Evolutionary conservation across 2,329 filamentous ascomycete genomes (phyloP).

Genomic region (Mycocentrospora acerina): DNA sequence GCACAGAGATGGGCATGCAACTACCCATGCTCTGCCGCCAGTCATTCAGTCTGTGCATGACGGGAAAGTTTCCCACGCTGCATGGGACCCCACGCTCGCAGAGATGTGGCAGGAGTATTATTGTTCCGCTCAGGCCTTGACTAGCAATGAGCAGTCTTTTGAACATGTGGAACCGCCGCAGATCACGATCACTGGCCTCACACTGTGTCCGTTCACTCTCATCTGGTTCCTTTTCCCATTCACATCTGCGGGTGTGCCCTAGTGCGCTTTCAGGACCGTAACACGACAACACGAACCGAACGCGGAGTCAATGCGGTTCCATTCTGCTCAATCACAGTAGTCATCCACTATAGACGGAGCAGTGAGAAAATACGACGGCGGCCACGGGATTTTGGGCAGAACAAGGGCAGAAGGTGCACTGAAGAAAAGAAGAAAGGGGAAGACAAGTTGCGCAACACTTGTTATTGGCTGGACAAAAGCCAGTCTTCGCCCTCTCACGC

Average conservation of each 20-base stretch:
- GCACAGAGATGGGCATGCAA: slow-evolving; percentile 23
- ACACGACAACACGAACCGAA: too few relatives aligned
- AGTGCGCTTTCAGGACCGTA: too few relatives aligned
- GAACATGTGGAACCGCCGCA: slow-evolving; percentile 26
- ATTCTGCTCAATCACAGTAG: too few relatives aligned
- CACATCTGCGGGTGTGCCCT: too few relatives aligned
- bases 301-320: too few relatives aligned
- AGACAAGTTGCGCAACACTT: slow-evolving; percentile 4
- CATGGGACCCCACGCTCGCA: slow-evolving; percentile 33
- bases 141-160: slow-evolving; percentile 14
- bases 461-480: slow-evolving; percentile 22
- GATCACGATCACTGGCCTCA: slow-evolving; percentile 16
- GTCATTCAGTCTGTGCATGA: slow-evolving; percentile 31
- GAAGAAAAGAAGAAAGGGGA: slow-evolving; percentile 10
- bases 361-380: too few relatives aligned
- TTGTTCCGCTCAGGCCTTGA: slow-evolving; percentile 28
- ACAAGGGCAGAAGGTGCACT: slow-evolving; percentile 1
- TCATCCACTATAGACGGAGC: too few relatives aligned
- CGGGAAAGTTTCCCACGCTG: slow-evolving; percentile 19
- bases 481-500: slow-evolving; percentile 20
- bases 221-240: too few relatives aligned
- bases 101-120: slow-evolving; percentile 29
- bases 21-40: slow-evolving; percentile 30
- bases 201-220: slow-evolving; percentile 10
- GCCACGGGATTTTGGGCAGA: too few relatives aligned